Conservation (phyloP, 2,329 filamentous ascomycete genomes). For the Chaetomium strumarium region DNA sequence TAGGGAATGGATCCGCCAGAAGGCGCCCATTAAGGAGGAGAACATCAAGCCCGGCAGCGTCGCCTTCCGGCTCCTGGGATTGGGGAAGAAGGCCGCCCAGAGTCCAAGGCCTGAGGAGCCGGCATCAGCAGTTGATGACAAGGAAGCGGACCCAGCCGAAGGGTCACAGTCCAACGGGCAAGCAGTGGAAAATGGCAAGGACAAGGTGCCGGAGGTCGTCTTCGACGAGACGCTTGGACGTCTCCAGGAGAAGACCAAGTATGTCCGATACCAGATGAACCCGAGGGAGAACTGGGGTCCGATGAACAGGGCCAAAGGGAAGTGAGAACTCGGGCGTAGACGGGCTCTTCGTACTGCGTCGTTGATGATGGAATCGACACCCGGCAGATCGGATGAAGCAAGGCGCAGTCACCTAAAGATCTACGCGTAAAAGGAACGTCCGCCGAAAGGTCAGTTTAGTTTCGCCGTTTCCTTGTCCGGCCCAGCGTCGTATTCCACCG, state of each 20-base stretch:
- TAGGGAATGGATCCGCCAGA: conserved; percentile 83
- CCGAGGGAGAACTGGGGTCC: conserved; percentile 93
- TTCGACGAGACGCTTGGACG: conserved; percentile 79
- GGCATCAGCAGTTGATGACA: conserved; percentile 18
- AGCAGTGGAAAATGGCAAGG: conserved; percentile 2
- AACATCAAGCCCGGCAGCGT: conserved; percentile 64
- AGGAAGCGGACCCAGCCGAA: conserved; percentile 20
- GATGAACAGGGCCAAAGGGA: conserved; percentile 54
- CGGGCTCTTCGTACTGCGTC: background rate
- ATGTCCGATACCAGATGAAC: conserved; percentile 85
- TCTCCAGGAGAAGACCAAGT: conserved; percentile 58
- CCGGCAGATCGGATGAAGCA: background rate
- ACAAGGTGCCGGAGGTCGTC: conserved; percentile 35
- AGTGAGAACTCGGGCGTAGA: conserved; percentile 48
- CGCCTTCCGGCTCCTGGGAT: conserved; percentile 62
- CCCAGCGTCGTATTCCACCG: background rate
- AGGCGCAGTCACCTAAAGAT: background rate
- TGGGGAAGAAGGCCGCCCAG: conserved; percentile 30
- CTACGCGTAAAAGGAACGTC: background rate
- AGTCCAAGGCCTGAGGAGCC: conserved; percentile 27
- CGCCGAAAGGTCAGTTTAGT: background rate
- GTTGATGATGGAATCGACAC: background rate
- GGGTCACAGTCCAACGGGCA: conserved; percentile 26
- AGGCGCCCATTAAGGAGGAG: conserved; percentile 67
- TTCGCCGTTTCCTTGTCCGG: background rate